Evolutionary conservation across 352 stramenopile genomes (phyloP).

Genomic region (Pythium aquatile): DNA sequence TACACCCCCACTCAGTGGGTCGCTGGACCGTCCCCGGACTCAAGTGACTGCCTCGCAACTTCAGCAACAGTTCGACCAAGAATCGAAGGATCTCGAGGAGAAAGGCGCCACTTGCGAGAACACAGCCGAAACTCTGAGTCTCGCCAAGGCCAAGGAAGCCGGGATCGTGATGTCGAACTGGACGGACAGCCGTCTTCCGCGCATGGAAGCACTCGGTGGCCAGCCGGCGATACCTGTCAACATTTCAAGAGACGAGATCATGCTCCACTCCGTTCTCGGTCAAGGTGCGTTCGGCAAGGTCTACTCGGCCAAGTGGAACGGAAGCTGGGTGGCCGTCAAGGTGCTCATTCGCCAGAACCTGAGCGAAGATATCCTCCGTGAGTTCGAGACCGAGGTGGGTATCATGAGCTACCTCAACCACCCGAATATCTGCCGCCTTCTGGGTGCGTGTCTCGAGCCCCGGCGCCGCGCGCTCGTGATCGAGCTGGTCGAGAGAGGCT

Average conservation of each 20-base stretch:
- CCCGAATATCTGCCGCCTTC: constrained; percentile 96
- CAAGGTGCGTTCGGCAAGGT: constrained; percentile 83
- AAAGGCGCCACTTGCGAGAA: constrained; percentile 22
- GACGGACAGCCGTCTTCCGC: constrained; percentile 33
- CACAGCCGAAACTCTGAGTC: constrained; percentile 40
- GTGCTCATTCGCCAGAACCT: constrained; percentile 74
- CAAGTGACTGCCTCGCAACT: constrained; percentile 4
- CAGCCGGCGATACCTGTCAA: constrained; percentile 40
- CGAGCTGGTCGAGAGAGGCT: constrained; percentile 91
- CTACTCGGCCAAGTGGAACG: constrained; percentile 60
- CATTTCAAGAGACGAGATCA: constrained; percentile 64
- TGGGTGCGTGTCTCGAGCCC: constrained; percentile 93
- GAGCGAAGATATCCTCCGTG: constrained; percentile 56
- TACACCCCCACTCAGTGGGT: constrained; percentile 23
- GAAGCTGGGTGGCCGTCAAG: constrained; percentile 65
- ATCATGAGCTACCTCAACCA: constrained; percentile 92
- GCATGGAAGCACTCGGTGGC: constrained; percentile 20
- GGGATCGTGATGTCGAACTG: constrained; percentile 61
- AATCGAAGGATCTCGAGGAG: constrained; percentile 11
- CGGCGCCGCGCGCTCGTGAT: constrained; percentile 95
- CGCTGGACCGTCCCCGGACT: constrained; percentile 1
- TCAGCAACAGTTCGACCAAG: constrained; percentile 4
- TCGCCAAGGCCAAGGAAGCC: constrained; percentile 52
- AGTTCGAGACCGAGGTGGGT: constrained; percentile 82
- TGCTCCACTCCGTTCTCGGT: constrained; percentile 57